These are phyloP conservation scores for Candida boleticola DNA, from an alignment of 805 yeast species.

Conservation along the genomic window DNA sequence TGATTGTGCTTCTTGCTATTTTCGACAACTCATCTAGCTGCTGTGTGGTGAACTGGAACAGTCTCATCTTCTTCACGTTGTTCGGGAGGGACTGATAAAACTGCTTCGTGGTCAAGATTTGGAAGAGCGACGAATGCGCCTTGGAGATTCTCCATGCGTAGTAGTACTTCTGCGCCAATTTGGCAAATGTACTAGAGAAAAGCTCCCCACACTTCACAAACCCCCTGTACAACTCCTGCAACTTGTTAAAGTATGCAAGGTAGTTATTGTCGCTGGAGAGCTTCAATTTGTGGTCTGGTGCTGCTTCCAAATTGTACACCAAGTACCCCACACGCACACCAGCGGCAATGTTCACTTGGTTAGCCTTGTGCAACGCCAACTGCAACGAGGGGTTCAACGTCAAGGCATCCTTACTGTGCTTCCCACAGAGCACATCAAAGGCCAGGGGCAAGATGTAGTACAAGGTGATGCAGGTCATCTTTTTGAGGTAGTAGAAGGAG, in stretches of 20 bases:
- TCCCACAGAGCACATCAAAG: slow-evolving; percentile 20
- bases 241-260: slow-evolving; percentile 4
- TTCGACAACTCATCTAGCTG: slow-evolving; percentile 10
- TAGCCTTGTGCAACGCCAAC: slow-evolving; percentile 35
- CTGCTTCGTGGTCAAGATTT: slow-evolving; percentile 27
- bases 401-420: slow-evolving; percentile 31
- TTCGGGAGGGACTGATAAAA: slow-evolving; percentile 15
- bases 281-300: slow-evolving; percentile 9
- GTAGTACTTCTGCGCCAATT: slow-evolving; percentile 53
- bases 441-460: slow-evolving; percentile 22
- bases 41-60: slow-evolving; percentile 15
- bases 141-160: slow-evolving; percentile 66
- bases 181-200: slow-evolving; percentile 20
- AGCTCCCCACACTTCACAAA: slow-evolving; percentile 9
- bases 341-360: slow-evolving; percentile 22
- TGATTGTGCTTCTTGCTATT: slow-evolving; percentile 3
- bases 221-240: slow-evolving; percentile 2
- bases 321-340: slow-evolving; percentile 17
- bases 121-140: slow-evolving; percentile 44
- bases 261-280: slow-evolving; percentile 11
- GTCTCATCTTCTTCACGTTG: slow-evolving; percentile 14
- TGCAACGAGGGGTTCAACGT: slow-evolving; percentile 33
- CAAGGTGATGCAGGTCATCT: slow-evolving; percentile 17
- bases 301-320: slow-evolving; percentile 12
- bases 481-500: slow-evolving; percentile 31